A percentile compares a stretch with the other conserved stretches of the same genome.
These are phyloP conservation scores for Haplosporangium sp. DNA, from an alignment of 371 early-diverging fungal genomes.

Conservation along the genomic window DNA sequence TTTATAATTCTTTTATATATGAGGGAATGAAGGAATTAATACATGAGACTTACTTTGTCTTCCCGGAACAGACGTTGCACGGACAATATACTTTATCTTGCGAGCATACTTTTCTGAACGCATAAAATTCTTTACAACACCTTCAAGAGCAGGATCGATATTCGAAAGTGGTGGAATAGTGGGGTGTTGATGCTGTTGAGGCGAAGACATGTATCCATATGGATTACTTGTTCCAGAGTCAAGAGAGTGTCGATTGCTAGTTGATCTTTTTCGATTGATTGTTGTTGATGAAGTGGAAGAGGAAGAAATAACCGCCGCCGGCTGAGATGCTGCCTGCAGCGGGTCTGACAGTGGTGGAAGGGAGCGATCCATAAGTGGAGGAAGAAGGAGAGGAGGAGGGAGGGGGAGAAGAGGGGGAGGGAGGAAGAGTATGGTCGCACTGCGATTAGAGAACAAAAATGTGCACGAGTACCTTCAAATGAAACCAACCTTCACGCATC, in stretches of 20 bases:
- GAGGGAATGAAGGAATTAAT: not conserved
- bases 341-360: not conserved
- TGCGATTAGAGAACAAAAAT: constrained; percentile 1
- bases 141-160: constrained; percentile 39
- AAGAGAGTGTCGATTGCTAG: constrained; percentile 13
- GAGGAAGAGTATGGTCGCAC: not conserved
- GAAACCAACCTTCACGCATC: not conserved
- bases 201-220: constrained; percentile 2
- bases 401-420: not conserved
- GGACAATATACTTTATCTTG: constrained; percentile 50
- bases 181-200: constrained; percentile 28
- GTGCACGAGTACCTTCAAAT: not conserved
- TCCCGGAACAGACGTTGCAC: constrained; percentile 48
- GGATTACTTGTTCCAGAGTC: constrained; percentile 6
- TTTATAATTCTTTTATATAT: no score
- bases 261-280: constrained; percentile 20
- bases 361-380: not conserved
- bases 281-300: constrained; percentile 9
- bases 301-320: not conserved
- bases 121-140: constrained; percentile 43
- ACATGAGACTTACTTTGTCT: constrained; percentile 36
- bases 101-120: constrained; percentile 51
- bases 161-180: constrained; percentile 27
- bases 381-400: not conserved
- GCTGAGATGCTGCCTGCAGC: constrained; percentile 7